A percentile compares a stretch with the other conserved stretches of the same genome.
Evolutionary conservation across 768 basidiomycete genomes (phyloP).

Genomic region (Chlorophyllum brunneum): DNA sequence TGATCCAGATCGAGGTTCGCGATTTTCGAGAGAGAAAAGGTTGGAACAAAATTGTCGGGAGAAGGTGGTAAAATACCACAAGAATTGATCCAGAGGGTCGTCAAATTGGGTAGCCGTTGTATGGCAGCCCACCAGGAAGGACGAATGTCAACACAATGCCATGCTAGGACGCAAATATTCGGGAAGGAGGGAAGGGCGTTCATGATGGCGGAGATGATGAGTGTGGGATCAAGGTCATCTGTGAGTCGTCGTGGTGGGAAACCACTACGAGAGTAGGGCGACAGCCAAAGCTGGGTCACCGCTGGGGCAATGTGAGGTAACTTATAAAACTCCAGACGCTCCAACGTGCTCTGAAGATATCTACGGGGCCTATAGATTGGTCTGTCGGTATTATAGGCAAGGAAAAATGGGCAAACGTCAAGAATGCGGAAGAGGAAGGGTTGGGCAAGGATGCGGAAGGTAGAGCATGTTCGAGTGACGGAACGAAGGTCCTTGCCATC

Average conservation of each 20-base stretch:
- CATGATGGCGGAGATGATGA: slow-evolving; percentile 29
- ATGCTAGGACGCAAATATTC: slow-evolving; percentile 28
- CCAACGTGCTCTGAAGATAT: slow-evolving; percentile 27
- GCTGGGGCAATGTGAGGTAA: slow-evolving; percentile 29
- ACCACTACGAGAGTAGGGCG: slow-evolving; percentile 28
- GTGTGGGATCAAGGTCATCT: slow-evolving; percentile 28
- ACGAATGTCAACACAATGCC: slow-evolving; percentile 33
- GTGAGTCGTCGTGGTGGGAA: slow-evolving; percentile 24
- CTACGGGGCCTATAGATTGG: slow-evolving; percentile 23
- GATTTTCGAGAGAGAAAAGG: slow-evolving; percentile 16
- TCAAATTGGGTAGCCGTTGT: slow-evolving; percentile 22
- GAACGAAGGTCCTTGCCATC: slow-evolving; percentile 24
- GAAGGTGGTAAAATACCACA: slow-evolving; percentile 19
- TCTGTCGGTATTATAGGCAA: slow-evolving; percentile 24
- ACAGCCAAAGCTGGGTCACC: slow-evolving; percentile 32
- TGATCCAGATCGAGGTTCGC: slow-evolving; percentile 30
- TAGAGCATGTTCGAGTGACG: slow-evolving; percentile 26
- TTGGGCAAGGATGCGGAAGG: slow-evolving; percentile 31
- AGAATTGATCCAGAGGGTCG: slow-evolving; percentile 30
- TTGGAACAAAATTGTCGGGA: not conserved
- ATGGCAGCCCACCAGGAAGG: slow-evolving; percentile 29
- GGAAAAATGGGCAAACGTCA: slow-evolving; percentile 33
- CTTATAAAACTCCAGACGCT: slow-evolving; percentile 29
- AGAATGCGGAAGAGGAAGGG: slow-evolving; percentile 32
- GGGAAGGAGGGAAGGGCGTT: slow-evolving; percentile 26